These are phyloP conservation scores for Raphanus hybrid DNA, from an alignment of 441 rosid genomes.

Conservation along the genomic window DNA sequence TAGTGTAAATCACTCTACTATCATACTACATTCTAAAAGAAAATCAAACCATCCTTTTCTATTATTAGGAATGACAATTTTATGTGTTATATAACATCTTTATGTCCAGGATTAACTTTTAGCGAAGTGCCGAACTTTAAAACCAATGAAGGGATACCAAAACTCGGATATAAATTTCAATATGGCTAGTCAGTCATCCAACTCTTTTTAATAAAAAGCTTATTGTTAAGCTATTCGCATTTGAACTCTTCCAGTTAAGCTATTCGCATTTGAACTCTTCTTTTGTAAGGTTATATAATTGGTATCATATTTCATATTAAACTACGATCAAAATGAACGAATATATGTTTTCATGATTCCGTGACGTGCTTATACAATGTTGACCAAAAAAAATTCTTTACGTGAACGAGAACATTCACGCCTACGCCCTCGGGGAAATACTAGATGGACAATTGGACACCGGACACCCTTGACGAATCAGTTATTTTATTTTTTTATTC, in stretches of 20 bases:
- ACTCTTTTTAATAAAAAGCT: background rate
- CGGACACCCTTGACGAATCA: constrained; percentile 20
- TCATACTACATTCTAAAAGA: background rate
- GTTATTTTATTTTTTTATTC: background rate
- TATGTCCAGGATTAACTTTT: background rate
- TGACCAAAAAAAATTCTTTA: constrained; percentile 12
- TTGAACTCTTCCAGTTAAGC: constrained; percentile 11
- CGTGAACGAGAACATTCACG: constrained; percentile 26
- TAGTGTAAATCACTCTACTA: too few species aligned
- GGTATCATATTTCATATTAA: background rate
- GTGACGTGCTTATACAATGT: constrained; percentile 9
- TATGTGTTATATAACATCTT: background rate
- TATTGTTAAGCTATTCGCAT: constrained; percentile 5
- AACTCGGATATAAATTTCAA: constrained; percentile 1
- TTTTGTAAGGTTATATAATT: background rate
- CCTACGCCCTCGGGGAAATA: constrained; percentile 18
- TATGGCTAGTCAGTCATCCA: constrained; percentile 1
- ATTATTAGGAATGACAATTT: background rate
- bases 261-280: constrained; percentile 9
- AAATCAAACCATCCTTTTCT: background rate
- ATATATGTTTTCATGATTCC: constrained; percentile 5
- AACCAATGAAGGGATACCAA: background rate
- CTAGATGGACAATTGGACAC: constrained; percentile 11
- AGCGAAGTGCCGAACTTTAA: constrained; percentile 9
- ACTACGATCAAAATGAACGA: constrained; percentile 14